Base-by-base conservation (phyloP, 768 basidiomycete species). In the Auricularia cornea region DNA sequence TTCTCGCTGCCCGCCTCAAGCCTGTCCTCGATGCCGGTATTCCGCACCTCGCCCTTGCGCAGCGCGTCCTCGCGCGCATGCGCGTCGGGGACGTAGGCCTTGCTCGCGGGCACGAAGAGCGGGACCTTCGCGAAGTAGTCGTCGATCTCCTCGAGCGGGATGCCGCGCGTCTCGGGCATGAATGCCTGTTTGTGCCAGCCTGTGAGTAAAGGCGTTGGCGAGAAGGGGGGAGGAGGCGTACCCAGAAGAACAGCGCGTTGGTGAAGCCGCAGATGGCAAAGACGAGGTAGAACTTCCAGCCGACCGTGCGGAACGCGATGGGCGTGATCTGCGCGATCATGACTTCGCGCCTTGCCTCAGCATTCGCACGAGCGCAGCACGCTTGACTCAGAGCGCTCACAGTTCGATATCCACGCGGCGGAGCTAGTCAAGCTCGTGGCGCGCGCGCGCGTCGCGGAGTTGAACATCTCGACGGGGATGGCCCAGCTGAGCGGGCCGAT, bases 401-500 rank as follows among this genome's bases (percentile, higher is more conserved):
- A 79, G 66, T 80, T 80, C 14, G 78, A 79, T 16, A 79, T 73
- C 79, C 78, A 80, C 0, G 78, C 79, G 0, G 74, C 73, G 2
- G 77, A 78, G 60, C 77, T 79, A 2, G 79, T 79, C 40, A 80
- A 72, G 4, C 78, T 78, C 1, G 79, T 81, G 23, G 76, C 78
- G 65, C 79, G 79, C 3, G 79, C 79, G 16, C 79, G 72, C 3
- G 77, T 79, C 28, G 77, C 65, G 6, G 79, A 80, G 5, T 79
- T 80, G 57, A 70, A 78, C 20, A 81, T 79, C 64, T 80, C 78
- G 3, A 77, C 78, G 0, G 78, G 79, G 63, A 78, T 78, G 3
- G 79, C 79, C 79, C 79, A 81, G 1, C 76, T 77, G 8, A 79
- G 69, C 8, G 79, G 79, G 1, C 79, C 79, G 35, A 80, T 79